A percentile compares a stretch with the other conserved stretches of the same genome.
phyloP scores from a whole-genome alignment of 495 filamentous ascomycete genomes.

The Thermothielavioides terrestris region DNA sequence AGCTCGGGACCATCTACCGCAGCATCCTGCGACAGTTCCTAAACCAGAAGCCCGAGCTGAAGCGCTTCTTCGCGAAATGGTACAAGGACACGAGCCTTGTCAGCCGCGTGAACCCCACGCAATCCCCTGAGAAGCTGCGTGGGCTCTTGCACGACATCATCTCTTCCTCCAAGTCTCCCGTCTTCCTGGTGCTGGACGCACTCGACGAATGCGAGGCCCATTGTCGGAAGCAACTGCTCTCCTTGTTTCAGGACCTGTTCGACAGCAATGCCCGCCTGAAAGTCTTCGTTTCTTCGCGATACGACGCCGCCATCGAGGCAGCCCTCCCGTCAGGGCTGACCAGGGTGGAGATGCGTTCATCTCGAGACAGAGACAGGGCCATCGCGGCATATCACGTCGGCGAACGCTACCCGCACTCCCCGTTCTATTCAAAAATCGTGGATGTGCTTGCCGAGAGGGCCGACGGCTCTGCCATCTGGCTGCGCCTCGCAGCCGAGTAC shows the following conservation, averaged over 20 bases:
- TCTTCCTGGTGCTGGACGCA: neutral
- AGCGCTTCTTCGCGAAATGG: neutral
- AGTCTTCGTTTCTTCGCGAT: slow-evolving; percentile 2
- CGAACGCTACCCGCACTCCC: neutral
- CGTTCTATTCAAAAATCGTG: neutral
- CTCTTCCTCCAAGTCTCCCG: neutral
- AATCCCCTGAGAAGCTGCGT: neutral
- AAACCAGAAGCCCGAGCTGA: neutral
- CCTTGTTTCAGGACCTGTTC: slow-evolving; percentile 1
- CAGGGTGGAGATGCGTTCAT: neutral
- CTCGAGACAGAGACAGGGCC: neutral
- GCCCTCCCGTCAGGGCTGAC: neutral
- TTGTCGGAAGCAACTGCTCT: neutral
- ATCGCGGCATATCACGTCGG: neutral
- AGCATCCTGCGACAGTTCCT: slow-evolving; percentile 9
- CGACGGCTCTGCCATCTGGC: slow-evolving; percentile 9
- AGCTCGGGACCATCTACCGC: slow-evolving; percentile 7
- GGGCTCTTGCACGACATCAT: neutral
- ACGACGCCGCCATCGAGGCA: neutral
- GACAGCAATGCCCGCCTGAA: neutral
- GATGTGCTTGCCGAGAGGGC: slow-evolving; percentile 1
- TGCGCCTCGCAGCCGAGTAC: neutral
- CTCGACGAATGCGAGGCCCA: neutral
- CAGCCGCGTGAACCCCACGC: neutral
- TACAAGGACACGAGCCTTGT: neutral